Percentiles rank a stretch among this genome's conserved stretches.
These are phyloP conservation scores for Camelina neglecta DNA, from an alignment of 345 rosid genomes.

Conservation along the genomic window DNA sequence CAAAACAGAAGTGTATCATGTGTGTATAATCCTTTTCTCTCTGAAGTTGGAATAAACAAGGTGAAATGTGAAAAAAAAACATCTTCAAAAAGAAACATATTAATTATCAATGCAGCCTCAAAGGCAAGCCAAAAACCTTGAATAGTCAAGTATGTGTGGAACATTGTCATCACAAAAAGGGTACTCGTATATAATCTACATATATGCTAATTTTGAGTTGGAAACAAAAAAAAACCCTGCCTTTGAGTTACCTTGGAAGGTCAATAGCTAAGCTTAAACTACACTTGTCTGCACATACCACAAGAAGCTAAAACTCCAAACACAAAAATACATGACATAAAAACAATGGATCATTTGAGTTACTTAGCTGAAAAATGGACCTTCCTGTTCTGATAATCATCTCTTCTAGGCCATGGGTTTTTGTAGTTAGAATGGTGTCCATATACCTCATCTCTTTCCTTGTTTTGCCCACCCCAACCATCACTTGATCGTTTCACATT, in stretches of 20 bases:
- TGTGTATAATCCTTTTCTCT: constrained; percentile 25
- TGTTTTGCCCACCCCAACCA: constrained; percentile 51
- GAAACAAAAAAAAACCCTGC: constrained; percentile 14
- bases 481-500: constrained; percentile 42
- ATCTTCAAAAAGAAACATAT: constrained; percentile 20
- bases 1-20: constrained; percentile 38
- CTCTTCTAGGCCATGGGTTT: constrained; percentile 50
- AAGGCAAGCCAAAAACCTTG: constrained; percentile 18
- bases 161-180: constrained; percentile 18
- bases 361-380: constrained; percentile 48
- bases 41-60: constrained; percentile 31
- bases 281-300: neutral
- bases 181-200: constrained; percentile 22
- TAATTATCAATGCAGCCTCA: constrained; percentile 20
- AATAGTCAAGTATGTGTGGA: constrained; percentile 8
- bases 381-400: constrained; percentile 52
- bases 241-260: constrained; percentile 1
- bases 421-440: constrained; percentile 46
- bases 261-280: constrained; percentile 4
- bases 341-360: constrained; percentile 17
- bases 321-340: constrained; percentile 1
- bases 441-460: constrained; percentile 54
- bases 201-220: neutral
- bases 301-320: neutral
- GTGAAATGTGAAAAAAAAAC: constrained; percentile 18